These are phyloP conservation scores for Aspergillus hortae DNA, from an alignment of 2,329 filamentous ascomycete genomes.

Conservation along the genomic window DNA sequence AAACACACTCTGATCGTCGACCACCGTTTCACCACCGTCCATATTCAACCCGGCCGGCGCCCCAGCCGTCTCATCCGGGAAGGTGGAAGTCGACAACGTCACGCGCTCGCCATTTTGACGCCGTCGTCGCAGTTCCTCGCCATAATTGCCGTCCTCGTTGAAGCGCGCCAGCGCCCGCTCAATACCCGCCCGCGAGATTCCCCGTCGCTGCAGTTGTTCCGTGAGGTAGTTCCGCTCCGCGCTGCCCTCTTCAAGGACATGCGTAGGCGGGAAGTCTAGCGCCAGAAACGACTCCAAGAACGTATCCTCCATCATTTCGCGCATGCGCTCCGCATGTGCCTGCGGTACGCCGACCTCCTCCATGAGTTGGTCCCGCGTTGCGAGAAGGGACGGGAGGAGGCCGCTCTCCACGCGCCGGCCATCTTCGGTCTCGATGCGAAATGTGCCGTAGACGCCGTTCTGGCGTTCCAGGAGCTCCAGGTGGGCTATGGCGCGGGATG, in stretches of 20 bases:
- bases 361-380: slow-evolving; percentile 41
- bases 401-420: slow-evolving; percentile 40
- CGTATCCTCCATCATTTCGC: slow-evolving; percentile 43
- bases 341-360: slow-evolving; percentile 36
- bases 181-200: slow-evolving; percentile 37
- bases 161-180: slow-evolving; percentile 36
- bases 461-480: slow-evolving; percentile 39
- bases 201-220: slow-evolving; percentile 36
- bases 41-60: slow-evolving; percentile 17
- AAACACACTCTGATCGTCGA: slow-evolving; percentile 44
- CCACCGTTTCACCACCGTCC: slow-evolving; percentile 34
- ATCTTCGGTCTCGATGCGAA: slow-evolving; percentile 41
- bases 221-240: slow-evolving; percentile 35
- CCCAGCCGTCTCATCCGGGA: slow-evolving; percentile 23
- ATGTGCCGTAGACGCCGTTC: slow-evolving; percentile 41
- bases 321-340: slow-evolving; percentile 39
- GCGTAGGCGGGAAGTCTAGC: slow-evolving; percentile 36
- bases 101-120: slow-evolving; percentile 39
- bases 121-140: slow-evolving; percentile 35
- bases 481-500: slow-evolving; percentile 36
- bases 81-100: slow-evolving; percentile 32
- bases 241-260: slow-evolving; percentile 31
- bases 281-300: slow-evolving; percentile 43
- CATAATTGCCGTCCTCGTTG: slow-evolving; percentile 38
- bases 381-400: slow-evolving; percentile 40